phyloP scores from a whole-genome alignment of 495 filamentous ascomycete species.

The Haplographium delicatum region DNA sequence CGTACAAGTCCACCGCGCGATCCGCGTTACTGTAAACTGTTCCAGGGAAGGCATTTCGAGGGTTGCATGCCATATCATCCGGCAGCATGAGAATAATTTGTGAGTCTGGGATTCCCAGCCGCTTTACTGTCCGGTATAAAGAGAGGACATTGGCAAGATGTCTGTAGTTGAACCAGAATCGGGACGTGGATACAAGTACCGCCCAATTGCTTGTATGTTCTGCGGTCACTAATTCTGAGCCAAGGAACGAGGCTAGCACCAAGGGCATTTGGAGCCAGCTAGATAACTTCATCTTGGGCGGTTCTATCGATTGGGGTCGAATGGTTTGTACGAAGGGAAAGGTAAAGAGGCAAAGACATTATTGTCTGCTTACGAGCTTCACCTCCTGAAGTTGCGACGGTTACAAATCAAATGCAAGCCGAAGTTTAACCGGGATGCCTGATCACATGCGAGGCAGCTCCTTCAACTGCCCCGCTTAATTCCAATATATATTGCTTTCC shows the following conservation, averaged over 20 bases:
- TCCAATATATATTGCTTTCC: too few relatives aligned
- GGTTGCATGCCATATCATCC: slow-evolving; percentile 99
- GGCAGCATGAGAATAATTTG: slow-evolving; percentile 99
- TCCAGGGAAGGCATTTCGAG: slow-evolving; percentile 93
- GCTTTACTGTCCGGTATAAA: slow-evolving; percentile 96
- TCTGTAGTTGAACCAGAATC: slow-evolving; percentile 99
- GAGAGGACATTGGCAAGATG: slow-evolving; percentile 97
- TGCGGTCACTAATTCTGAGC: slow-evolving; percentile 43
- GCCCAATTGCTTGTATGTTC: slow-evolving; percentile 99
- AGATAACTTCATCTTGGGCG: slow-evolving; percentile 20
- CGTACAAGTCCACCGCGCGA: slow-evolving; percentile 91
- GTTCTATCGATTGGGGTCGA: not conserved
- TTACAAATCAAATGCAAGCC: slow-evolving; percentile 10
- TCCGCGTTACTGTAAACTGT: slow-evolving; percentile 98
- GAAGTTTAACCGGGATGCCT: too few relatives aligned
- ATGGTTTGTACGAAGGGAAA: not conserved
- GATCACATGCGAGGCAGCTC: slow-evolving; percentile 12
- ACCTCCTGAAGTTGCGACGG: slow-evolving; percentile 5
- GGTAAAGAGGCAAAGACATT: too few relatives aligned
- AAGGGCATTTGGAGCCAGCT: slow-evolving; percentile 16
- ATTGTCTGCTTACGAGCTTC: too few relatives aligned
- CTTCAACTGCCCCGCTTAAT: slow-evolving; percentile 14
- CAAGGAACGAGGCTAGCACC: slow-evolving; percentile 32
- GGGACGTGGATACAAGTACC: slow-evolving; percentile 93
- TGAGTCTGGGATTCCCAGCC: slow-evolving; percentile 94